Conservation (phyloP, 345 rosid species). For the Melaleuca quinquenervia region DNA sequence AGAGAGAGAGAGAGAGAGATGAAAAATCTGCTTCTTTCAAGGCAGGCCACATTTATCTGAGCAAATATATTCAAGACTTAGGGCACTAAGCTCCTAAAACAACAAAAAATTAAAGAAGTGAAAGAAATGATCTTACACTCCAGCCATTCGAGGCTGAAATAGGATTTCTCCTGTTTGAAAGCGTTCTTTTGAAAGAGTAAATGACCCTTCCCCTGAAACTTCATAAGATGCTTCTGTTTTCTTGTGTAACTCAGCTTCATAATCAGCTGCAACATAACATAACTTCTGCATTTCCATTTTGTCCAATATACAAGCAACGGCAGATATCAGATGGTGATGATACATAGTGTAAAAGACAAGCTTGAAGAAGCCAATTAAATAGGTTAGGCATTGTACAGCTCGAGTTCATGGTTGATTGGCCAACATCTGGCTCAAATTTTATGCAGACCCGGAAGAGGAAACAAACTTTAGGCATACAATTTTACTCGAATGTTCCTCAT, state of each 20-base stretch:
- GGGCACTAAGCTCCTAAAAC: background rate
- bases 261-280: conserved; percentile 87
- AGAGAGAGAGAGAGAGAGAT: background rate
- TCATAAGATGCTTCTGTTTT: conserved; percentile 57
- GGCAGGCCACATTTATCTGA: background rate
- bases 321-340: background rate
- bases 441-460: background rate
- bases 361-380: background rate
- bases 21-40: background rate
- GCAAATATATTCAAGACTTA: background rate
- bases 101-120: background rate
- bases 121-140: conserved; percentile 51
- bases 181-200: conserved; percentile 76
- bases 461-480: background rate
- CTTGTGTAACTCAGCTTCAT: conserved; percentile 49
- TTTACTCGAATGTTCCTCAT: background rate
- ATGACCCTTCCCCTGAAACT: conserved; percentile 60
- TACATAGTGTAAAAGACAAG: background rate
- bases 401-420: background rate
- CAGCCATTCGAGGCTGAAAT: conserved; percentile 79
- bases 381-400: background rate
- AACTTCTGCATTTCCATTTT: conserved; percentile 41
- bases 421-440: background rate
- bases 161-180: conserved; percentile 89
- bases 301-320: conserved; percentile 5